Base-by-base conservation (phyloP, 176 grass and related monocot genomes). In the Phyllostachys edulis region DNA sequence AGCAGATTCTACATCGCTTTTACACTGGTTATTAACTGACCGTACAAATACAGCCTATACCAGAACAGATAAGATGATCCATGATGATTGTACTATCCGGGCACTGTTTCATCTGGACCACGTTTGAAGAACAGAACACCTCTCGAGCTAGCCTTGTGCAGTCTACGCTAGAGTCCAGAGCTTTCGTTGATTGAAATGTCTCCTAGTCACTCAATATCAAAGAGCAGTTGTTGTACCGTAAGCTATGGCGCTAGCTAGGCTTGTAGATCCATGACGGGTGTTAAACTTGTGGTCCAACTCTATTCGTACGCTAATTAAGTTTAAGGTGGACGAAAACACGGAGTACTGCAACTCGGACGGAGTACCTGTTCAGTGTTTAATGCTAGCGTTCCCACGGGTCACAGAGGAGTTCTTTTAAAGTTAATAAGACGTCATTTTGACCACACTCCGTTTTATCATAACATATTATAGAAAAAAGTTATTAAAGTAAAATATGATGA, bases 161-260 rank as follows among this genome's bases (percentile, higher is more conserved):
- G 32, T 5, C 71, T 69, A 69, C 64, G 36, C 32, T 78, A 83
- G 63, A 17, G 5, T 78, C 72, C 66, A 26, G n/a, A 61, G 45
- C 34, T 49, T 71, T 71, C 23, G 73, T n/a, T 63, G 55, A 88
- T 82, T 62, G 23, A 64, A 59, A 69, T 32, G 64, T 83, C 57
- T 63, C 56, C 9, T 46, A 59, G 65, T 76, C 51, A 68, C 26
- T 80, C 50, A n/a, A 51, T 67, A 15, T 50, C 62, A 47, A 4
- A 57, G 27, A 26, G 50, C 27, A 61, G 60, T 55, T 11, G 37
- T 20, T 32, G 60, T 6, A 29, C 77, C n/a, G 42, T 14, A 46
- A 56, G 59, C 59, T 45, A 46, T 17, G 17, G 20, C 3, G 37
- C 24, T 80, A 87, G 37, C 24, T 80, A 87, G 36, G 7, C 24